Base-by-base conservation (phyloP, 2,329 filamentous ascomycete genomes). In the Talaromyces sp. region DNA sequence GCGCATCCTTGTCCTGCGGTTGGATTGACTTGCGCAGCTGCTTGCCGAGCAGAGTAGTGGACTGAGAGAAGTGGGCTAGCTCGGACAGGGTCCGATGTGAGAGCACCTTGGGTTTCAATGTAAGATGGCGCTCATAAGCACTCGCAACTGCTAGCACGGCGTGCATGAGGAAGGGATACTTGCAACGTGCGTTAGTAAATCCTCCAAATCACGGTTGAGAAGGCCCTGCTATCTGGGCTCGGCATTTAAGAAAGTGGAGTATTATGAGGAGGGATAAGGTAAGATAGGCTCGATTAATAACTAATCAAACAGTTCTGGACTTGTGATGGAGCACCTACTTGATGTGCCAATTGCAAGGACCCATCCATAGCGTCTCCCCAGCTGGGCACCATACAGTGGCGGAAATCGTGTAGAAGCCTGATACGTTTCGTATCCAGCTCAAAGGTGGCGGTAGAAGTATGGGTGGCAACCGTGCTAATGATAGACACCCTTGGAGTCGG, bases 121-220 rank as follows among this genome's bases (percentile, higher is more conserved):
- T 59, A 19, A 54, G 57, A 37, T 59, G 19, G 25, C 57, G 57
- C 21, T 51, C 43, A 28, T 79, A 78, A 21, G 73, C 65, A 11
- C 75, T 61, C 0, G 77, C 73, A 33, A 79, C 72, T 0, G 75
- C 76, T 5, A 80, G 61, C 7, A 72, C 74, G 31, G 77, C 76
- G 55, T 80, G 78, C 77, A 80, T 78, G 17, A 80, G 62, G 40
- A 67, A 77, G 2, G 78, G 77, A 53, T 78, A 58, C 77, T 70
- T 39, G 70, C 40, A 57, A 46, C 40, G 25, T 55, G 15, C 5
- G 28, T 37, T 37, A 35, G 3, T 35, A 21, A 56, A 25, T 66
- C 59, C 13, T 1, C n/a, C 15, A 25, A 9, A 50, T 35, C 11
- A 25, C 13, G 6, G 13, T 19, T 45, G 41, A 25, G 13, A 45